phyloP scores from a whole-genome alignment of 805 yeast species.

The Suhomyces xylopsoci region DNA sequence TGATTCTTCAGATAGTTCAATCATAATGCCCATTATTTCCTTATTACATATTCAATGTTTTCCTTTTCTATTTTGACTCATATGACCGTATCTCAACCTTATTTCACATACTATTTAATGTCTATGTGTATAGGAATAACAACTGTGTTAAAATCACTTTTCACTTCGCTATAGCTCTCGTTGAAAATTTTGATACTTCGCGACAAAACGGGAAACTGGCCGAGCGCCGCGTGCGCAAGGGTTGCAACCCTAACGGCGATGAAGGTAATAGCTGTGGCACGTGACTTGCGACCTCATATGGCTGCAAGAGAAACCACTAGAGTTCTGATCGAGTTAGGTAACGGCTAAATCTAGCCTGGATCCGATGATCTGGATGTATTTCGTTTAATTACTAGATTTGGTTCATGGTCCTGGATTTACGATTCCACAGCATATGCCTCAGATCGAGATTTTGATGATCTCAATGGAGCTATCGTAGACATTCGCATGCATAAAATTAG shows the following conservation, averaged over 20 bases:
- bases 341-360: no score
- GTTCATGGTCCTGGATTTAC: no score
- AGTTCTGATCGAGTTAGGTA: no score
- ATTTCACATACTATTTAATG: conserved; percentile 5
- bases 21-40: no score
- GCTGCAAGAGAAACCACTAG: background rate
- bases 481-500: no score
- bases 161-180: conserved; percentile 1
- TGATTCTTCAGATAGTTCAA: no score
- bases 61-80: background rate
- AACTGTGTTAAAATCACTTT: conserved; percentile 3
- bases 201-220: background rate
- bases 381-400: no score
- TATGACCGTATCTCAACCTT: background rate
- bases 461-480: no score
- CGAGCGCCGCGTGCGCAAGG: conserved; percentile 2
- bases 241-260: conserved; percentile 1
- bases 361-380: no score
- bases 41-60: no score
- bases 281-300: background rate
- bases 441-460: no score
- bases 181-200: conserved; percentile 5
- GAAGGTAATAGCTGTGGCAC: background rate
- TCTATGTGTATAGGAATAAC: conserved; percentile 5
- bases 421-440: no score